phyloP scores from a whole-genome alignment of 2,329 filamentous ascomycete species.

The Fusarium ambrosium region DNA sequence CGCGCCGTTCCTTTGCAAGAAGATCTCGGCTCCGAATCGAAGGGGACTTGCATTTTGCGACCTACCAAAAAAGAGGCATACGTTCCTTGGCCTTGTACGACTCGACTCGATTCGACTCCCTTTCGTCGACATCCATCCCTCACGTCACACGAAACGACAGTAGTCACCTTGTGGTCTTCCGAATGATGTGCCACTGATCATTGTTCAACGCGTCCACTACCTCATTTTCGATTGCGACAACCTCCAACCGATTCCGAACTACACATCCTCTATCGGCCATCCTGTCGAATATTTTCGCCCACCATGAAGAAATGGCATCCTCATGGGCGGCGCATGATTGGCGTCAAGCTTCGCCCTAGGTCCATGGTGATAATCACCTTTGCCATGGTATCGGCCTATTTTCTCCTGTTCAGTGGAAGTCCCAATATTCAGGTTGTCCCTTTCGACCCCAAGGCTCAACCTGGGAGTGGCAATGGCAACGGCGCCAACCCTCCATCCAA shows the following conservation, averaged over 20 bases:
- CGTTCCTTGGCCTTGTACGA: constrained; percentile 8
- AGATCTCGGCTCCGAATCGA: constrained; percentile 11
- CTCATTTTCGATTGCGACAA: constrained; percentile 18
- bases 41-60: constrained; percentile 14
- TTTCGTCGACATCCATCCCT: constrained; percentile 17
- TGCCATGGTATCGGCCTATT: constrained; percentile 59
- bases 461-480: background rate
- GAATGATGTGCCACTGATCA: constrained; percentile 42
- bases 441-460: constrained; percentile 21
- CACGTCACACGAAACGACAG: constrained; percentile 22
- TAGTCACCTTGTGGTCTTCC: constrained; percentile 12
- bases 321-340: constrained; percentile 47
- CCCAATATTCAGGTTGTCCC: constrained; percentile 53
- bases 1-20: constrained; percentile 50
- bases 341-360: constrained; percentile 57
- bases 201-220: constrained; percentile 10
- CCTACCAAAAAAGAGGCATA: constrained; percentile 8
- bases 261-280: constrained; percentile 12
- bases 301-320: constrained; percentile 53
- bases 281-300: constrained; percentile 14
- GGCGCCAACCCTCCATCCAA: constrained; percentile 15
- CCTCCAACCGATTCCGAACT: background rate
- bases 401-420: constrained; percentile 56
- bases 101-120: constrained; percentile 3
- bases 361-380: constrained; percentile 57